phyloP scores from a whole-genome alignment of 2,329 filamentous ascomycete genomes.

The Neobulgaria alba region DNA sequence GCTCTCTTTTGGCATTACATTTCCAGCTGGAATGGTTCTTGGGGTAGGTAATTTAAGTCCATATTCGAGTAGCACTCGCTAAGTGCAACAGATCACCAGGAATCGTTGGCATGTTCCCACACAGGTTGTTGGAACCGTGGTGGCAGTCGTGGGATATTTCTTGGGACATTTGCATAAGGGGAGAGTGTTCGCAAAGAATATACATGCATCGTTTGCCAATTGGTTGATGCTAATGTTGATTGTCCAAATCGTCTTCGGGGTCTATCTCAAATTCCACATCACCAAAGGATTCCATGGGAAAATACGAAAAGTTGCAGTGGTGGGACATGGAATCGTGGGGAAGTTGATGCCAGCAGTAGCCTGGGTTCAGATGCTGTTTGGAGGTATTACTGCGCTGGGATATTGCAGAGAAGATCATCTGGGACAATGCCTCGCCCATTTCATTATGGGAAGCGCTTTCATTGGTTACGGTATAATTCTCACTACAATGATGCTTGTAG shows the following conservation, averaged over 20 bases:
- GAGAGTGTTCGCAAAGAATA: constrained; percentile 72
- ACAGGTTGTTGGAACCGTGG: constrained; percentile 63
- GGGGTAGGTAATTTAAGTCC: constrained; percentile 52
- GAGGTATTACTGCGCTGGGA: constrained; percentile 82
- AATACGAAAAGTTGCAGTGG: constrained; percentile 63
- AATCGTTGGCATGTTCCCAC: constrained; percentile 91
- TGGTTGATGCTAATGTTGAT: constrained; percentile 72
- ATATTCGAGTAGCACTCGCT: constrained; percentile 3
- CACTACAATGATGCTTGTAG: constrained; percentile 77
- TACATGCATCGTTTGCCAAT: constrained; percentile 74
- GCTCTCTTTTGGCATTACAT: constrained; percentile 82
- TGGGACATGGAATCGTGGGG: constrained; percentile 71
- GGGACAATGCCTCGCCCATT: constrained; percentile 90
- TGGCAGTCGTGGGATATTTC: constrained; percentile 80
- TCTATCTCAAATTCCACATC: constrained; percentile 85
- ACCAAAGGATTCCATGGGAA: constrained; percentile 74
- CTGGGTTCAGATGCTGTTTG: constrained; percentile 94
- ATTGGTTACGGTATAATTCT: constrained; percentile 87
- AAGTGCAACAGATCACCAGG: constrained; percentile 59
- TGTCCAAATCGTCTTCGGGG: constrained; percentile 67
- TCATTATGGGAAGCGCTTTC: constrained; percentile 97
- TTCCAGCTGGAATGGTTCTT: constrained; percentile 90
- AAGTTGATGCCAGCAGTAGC: constrained; percentile 78
- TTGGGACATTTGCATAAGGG: constrained; percentile 87
- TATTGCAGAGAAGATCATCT: constrained; percentile 89